Conservation (phyloP, 495 filamentous ascomycete species). For the Aspergillus diversus region DNA sequence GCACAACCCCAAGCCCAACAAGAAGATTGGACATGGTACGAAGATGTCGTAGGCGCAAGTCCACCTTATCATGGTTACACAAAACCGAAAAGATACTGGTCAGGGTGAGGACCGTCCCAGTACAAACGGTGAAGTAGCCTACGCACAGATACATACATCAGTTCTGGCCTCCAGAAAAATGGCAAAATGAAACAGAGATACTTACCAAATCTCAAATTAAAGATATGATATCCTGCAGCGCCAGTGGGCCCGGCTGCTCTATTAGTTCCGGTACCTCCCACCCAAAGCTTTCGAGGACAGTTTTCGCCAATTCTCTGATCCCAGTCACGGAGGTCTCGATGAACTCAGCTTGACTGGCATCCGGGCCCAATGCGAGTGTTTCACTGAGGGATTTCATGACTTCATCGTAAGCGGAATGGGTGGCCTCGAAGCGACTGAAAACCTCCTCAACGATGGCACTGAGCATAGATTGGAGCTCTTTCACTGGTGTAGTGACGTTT, state of each 20-base stretch:
- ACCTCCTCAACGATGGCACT: not conserved
- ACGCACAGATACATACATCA: too few relatives aligned
- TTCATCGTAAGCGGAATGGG: constrained; percentile 2
- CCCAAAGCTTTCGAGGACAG: constrained; percentile 10
- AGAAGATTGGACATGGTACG: not conserved
- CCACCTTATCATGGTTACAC: not conserved
- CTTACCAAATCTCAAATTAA: too few relatives aligned
- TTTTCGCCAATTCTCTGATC: not conserved
- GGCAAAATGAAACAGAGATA: too few relatives aligned
- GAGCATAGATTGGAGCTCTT: not conserved
- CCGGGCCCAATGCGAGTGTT: not conserved
- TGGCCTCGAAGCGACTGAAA: constrained; percentile 7
- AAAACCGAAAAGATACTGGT: constrained; percentile 8
- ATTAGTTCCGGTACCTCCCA: constrained; percentile 5
- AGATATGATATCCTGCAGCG: not conserved
- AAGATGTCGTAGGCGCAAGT: not conserved
- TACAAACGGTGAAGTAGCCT: constrained; percentile 8
- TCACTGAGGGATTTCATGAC: constrained; percentile 6
- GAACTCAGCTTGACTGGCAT: not conserved
- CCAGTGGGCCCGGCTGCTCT: not conserved
- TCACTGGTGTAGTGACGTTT: not conserved
- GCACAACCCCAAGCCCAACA: constrained; percentile 1
- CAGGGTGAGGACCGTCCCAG: not conserved
- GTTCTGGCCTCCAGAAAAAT: too few relatives aligned
- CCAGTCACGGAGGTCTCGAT: not conserved